Evolutionary conservation across 352 stramenopile species (phyloP).

Genomic region (Phytophthora pisi): DNA sequence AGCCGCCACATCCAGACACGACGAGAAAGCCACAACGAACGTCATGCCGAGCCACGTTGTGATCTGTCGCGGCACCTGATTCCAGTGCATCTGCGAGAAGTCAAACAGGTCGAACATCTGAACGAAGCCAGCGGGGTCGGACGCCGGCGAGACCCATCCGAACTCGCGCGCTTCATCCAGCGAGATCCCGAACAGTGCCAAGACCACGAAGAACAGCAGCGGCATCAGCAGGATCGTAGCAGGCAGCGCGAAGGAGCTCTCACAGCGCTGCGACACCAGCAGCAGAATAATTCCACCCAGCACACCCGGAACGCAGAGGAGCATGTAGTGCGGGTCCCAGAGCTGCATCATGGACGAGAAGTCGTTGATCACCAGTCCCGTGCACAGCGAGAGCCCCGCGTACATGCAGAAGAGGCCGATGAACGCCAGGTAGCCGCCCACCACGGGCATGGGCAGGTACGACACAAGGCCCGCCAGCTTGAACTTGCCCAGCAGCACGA

Average conservation of each 20-base stretch:
- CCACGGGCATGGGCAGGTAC: slow-evolving; percentile 96
- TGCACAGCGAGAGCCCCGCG: slow-evolving; percentile 92
- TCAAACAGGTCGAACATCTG: slow-evolving; percentile 92
- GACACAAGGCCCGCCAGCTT: slow-evolving; percentile 95
- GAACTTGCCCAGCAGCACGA: slow-evolving; percentile 95
- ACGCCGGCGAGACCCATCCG: slow-evolving; percentile 90
- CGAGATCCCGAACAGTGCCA: slow-evolving; percentile 77
- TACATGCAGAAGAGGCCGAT: slow-evolving; percentile 97
- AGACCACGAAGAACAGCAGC: slow-evolving; percentile 90
- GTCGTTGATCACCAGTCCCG: slow-evolving; percentile 90
- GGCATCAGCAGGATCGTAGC: slow-evolving; percentile 89
- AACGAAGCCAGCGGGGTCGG: slow-evolving; percentile 61
- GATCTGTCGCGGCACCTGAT: slow-evolving; percentile 87
- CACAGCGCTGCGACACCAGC: slow-evolving; percentile 79
- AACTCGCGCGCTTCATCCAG: slow-evolving; percentile 91
- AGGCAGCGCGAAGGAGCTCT: slow-evolving; percentile 78
- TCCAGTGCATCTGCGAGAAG: slow-evolving; percentile 92
- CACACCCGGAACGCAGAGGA: slow-evolving; percentile 88
- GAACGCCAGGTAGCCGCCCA: slow-evolving; percentile 98
- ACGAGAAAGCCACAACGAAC: slow-evolving; percentile 97
- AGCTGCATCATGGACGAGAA: slow-evolving; percentile 84
- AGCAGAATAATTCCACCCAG: slow-evolving; percentile 84
- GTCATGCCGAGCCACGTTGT: slow-evolving; percentile 96
- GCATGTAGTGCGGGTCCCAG: slow-evolving; percentile 59
- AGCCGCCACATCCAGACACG: slow-evolving; percentile 96